A percentile compares a stretch with the other conserved stretches of the same genome.
Evolutionary conservation across 2,329 filamentous ascomycete genomes (phyloP).

Genomic region (Aureobasidium sp.): DNA sequence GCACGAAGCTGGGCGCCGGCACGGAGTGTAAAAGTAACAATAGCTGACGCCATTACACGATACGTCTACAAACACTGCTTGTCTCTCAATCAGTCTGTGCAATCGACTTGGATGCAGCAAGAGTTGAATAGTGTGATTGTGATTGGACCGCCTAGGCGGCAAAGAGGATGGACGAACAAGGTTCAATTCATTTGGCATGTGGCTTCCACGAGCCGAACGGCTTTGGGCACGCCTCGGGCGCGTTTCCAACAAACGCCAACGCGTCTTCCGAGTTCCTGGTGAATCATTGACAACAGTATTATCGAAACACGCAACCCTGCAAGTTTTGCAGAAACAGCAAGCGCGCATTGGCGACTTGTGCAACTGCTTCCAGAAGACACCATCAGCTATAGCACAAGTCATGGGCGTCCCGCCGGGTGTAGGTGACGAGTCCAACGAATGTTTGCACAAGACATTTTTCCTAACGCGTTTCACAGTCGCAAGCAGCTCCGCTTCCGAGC

Average conservation of each 20-base stretch:
- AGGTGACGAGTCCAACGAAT: constrained; percentile 10
- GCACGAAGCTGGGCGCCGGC: background rate
- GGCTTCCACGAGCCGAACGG: background rate
- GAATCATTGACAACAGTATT: constrained; percentile 4
- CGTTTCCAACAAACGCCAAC: constrained; percentile 5
- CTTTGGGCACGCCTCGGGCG: background rate
- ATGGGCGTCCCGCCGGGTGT: constrained; percentile 27
- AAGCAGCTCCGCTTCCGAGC: constrained; percentile 73
- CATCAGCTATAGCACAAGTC: background rate
- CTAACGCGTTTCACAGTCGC: constrained; percentile 49
- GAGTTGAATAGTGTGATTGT: background rate
- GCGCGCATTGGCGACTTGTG: background rate
- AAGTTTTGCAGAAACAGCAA: background rate
- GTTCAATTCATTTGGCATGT: background rate
- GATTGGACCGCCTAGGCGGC: background rate
- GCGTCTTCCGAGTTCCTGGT: constrained; percentile 1
- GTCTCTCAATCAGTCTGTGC: background rate
- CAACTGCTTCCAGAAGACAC: background rate
- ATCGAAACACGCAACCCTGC: background rate
- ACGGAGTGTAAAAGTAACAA: constrained; percentile 4
- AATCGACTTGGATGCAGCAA: no score
- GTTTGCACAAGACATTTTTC: background rate
- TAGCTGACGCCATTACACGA: constrained; percentile 4
- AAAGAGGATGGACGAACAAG: background rate
- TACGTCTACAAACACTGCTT: background rate